Conservation (phyloP, 129 eudicot genomes). For the Pittosporum tobira region DNA sequence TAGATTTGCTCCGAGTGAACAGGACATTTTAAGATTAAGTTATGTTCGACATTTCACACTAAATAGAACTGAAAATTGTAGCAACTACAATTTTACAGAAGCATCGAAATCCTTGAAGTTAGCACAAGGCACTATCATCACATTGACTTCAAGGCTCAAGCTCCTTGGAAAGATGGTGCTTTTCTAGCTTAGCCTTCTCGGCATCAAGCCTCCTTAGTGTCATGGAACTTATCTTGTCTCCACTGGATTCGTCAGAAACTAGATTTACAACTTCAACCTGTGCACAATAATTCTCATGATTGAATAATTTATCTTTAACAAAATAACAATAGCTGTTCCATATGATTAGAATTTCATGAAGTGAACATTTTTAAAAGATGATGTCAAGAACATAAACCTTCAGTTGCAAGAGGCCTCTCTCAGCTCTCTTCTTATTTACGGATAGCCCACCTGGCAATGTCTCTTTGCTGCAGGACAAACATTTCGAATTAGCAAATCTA, state of each 20-base stretch:
- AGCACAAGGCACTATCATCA: no score
- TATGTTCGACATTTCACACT: no score
- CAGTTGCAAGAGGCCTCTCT: conserved; percentile 69
- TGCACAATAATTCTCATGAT: background rate
- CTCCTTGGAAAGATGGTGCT: no score
- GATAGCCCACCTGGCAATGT: conserved; percentile 84
- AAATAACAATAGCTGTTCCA: no score
- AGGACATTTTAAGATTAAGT: no score
- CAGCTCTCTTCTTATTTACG: conserved; percentile 81
- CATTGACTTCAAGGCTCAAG: no score
- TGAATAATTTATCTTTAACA: background rate
- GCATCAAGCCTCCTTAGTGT: conserved; percentile 69
- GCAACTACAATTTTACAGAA: no score
- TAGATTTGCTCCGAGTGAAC: no score
- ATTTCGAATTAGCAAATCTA: background rate
- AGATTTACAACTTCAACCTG: conserved; percentile 84
- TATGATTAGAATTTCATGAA: no score
- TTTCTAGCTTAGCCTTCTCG: conserved; percentile 29
- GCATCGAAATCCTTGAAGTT: no score
- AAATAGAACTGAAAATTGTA: no score
- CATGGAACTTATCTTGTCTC: conserved; percentile 64
- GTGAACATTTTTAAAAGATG: background rate
- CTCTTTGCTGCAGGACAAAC: conserved; percentile 72
- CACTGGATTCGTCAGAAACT: conserved; percentile 48
- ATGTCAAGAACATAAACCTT: conserved; percentile 37